Evolutionary conservation across 139 green algal species (phyloP).

Genomic region (Pleodorina starrii): DNA sequence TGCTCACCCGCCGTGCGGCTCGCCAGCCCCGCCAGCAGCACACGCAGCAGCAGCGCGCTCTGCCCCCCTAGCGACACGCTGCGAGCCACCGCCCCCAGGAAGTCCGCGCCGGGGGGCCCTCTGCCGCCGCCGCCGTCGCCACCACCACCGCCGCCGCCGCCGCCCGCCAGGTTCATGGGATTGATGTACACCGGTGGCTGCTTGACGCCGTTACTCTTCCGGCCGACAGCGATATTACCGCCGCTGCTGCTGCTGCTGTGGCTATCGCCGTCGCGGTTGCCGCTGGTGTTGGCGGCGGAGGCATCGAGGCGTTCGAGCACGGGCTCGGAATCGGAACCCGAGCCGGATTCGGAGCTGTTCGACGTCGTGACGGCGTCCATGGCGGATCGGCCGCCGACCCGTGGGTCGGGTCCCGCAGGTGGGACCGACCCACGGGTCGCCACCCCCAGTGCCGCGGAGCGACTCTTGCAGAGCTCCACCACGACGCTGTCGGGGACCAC

Average conservation of each 20-base stretch:
- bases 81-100: conserved; percentile 65
- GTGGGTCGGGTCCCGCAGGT: background rate
- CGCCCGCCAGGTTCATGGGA: conserved; percentile 61
- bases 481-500: conserved; percentile 81
- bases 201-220: too few relatives aligned
- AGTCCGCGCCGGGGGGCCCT: conserved; percentile 5
- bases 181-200: conserved; percentile 47
- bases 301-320: background rate
- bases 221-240: too few relatives aligned
- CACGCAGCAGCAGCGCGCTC: conserved; percentile 74
- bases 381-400: background rate
- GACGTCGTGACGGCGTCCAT: background rate
- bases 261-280: background rate
- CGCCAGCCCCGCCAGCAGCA: conserved; percentile 68
- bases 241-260: conserved; percentile 22
- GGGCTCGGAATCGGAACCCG: background rate
- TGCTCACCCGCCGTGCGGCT: conserved; percentile 52
- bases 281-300: background rate
- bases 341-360: background rate
- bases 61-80: conserved; percentile 74
- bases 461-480: conserved; percentile 84
- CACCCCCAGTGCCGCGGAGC: conserved; percentile 63
- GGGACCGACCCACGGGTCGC: background rate
- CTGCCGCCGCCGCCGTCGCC: background rate
- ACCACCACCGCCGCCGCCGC: conserved; percentile 30